Evolutionary conservation across 345 rosid genomes (phyloP), one percentile per base, ranked within the genome.

Genomic region (Populus tremula): DNA sequence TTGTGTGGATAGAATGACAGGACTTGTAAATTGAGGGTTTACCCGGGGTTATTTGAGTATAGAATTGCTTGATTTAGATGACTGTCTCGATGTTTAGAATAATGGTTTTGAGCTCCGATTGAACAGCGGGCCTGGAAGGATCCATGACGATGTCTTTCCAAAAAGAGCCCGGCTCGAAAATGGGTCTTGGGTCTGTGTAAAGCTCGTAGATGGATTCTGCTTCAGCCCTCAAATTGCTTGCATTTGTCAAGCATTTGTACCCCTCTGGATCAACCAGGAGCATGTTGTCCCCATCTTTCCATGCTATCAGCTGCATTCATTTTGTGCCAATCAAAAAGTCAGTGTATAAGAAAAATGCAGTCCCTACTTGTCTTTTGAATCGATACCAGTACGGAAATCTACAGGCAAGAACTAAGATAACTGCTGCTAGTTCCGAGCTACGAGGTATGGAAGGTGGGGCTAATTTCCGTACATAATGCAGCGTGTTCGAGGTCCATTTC

Each of bases 201-300:
- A 93, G 94, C 77, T 95, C 89, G 47, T 84, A 83, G n/a, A 95
- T 71, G 8, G 94, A 90, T 8, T 88, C 92, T 7, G 98, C 97
- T 0, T 86, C 88, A 3, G 88, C 80, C 54, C 89, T 88, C 70
- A 93, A 78, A 13, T 49, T 86, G 61, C 87, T 72, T 38, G 87
- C 88, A 38, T 77, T 76, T 31, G 74, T 81, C 59, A 95, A 72
- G 72, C 92, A 91, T 3, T 87, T 82, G 21, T 86, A 73, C 10
- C 83, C 89, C 35, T 90, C 92, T 10, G 92, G 87, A 13, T 93
- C 99, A 27, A 91, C 86, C 62, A 95, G 88, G 63, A 91, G 84
- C 23, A 77, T 89, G 83, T 78, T 89, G 4, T 79, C 86, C 72
- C 91, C 92, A 31, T 90, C 89, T 86, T 93, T 95, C 98, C 99